Evolutionary conservation across 2,329 filamentous ascomycete species (phyloP).

Genomic region (Dactylellina leptospora): DNA sequence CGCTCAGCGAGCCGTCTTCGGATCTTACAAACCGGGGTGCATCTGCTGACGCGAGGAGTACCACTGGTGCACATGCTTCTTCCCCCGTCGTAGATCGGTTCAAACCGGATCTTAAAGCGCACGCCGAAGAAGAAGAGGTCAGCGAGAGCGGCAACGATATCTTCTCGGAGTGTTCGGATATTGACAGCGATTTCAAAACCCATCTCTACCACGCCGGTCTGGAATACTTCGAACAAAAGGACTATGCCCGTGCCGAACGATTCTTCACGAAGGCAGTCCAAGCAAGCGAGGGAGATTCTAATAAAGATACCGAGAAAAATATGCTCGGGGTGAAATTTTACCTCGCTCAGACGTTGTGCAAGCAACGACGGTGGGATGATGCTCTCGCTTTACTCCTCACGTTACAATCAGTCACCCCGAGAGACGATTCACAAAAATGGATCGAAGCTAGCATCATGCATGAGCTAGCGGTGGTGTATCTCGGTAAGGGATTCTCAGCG

Average conservation of each 20-base stretch:
- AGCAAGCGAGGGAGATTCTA: not conserved
- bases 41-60: conserved; percentile 11
- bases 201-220: conserved; percentile 34
- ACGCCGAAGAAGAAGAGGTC: conserved; percentile 1
- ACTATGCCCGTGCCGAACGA: conserved; percentile 33
- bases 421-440: conserved; percentile 16
- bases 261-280: conserved; percentile 51
- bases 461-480: conserved; percentile 38
- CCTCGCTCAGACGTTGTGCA: conserved; percentile 36
- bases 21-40: conserved; percentile 12
- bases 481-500: conserved; percentile 19
- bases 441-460: conserved; percentile 43
- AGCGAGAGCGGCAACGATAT: conserved; percentile 3
- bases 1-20: conserved; percentile 26
- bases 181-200: conserved; percentile 44
- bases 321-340: conserved; percentile 35
- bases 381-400: conserved; percentile 12
- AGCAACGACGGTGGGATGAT: conserved; percentile 43
- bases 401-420: conserved; percentile 15
- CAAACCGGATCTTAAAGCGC: not conserved
- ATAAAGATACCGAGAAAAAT: not conserved
- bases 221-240: conserved; percentile 35
- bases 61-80: conserved; percentile 8
- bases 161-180: conserved; percentile 44
- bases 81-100: conserved; percentile 23